Base-by-base conservation (phyloP, 768 basidiomycete species). In the Auricularia cornea region DNA sequence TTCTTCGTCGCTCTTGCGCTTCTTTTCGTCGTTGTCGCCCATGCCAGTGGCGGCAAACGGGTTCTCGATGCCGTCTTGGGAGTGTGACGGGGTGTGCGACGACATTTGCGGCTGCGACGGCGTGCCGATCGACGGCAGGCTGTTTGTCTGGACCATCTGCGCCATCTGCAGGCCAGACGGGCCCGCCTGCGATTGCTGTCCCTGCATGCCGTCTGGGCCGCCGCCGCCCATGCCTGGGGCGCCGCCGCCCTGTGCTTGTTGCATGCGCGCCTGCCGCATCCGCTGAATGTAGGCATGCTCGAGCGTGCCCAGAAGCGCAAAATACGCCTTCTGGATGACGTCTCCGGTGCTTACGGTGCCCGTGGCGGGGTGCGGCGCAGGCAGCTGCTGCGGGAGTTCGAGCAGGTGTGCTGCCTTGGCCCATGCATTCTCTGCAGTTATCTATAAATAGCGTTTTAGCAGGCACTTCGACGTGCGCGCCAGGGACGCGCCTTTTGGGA, bases 251-350 rank as follows among this genome's bases (percentile, higher is more conserved):
- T 60, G 61, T 56, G 61, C 73, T 66, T 74, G 74, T 48, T 71
- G 69, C 61, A 68, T 70, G 73, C 83, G 78, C 32, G 79, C 78
- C 66, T 81, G 83, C 68, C 82, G 83, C 65, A 83, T 86, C 61
- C 85, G 77, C 44, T 86, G 84, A 72, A 82, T 81, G 71, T 87
- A 89, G 31, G 77, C 71, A 32, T 88, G 86, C 73, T 93, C 91
- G 68, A 92, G 90, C 3, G 89, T 87, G 41, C 77, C 76, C 26
- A 92, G 76, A 63, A 93, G 77, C 14, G 72, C 75, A 72, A 76
- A 79, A 72, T 90, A 93, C 70, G 85, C 81, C 59, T 83, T 78
- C 28, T 78, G 79, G 60, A 91, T 74, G 65, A 81, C 67, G 44
- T 70, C 70, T n/a, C 83, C 81, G 12, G 83, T 82, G 38, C 81